Evolutionary conservation across 192 early-diverging fungal species (phyloP).

Genomic region (Coemansia sp.): DNA sequence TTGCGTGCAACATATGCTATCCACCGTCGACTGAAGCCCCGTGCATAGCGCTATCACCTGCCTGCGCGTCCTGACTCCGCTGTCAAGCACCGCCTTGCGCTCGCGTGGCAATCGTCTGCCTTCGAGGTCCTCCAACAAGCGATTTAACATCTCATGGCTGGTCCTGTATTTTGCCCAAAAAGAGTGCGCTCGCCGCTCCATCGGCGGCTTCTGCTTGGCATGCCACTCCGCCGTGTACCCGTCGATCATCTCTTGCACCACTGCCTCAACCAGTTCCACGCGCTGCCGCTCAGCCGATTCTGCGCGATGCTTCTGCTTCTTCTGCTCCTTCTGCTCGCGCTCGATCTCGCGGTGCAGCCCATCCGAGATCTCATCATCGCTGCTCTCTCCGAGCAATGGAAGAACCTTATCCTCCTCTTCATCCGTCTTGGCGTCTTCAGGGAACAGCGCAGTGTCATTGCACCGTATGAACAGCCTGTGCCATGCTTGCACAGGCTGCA

Average conservation of each 20-base stretch:
- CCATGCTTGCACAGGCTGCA: slow-evolving; percentile 8
- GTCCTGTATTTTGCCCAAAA: slow-evolving; percentile 22
- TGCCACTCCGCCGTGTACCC: slow-evolving; percentile 25
- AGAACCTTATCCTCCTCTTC: slow-evolving; percentile 23
- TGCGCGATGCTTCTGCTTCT: background rate
- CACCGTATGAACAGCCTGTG: slow-evolving; percentile 4
- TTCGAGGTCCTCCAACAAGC: slow-evolving; percentile 7
- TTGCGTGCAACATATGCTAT: slow-evolving; percentile 14
- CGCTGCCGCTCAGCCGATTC: slow-evolving; percentile 5
- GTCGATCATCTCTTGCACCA: slow-evolving; percentile 13
- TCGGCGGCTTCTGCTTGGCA: background rate
- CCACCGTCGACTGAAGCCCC: slow-evolving; percentile 14
- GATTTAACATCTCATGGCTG: background rate
- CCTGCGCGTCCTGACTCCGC: slow-evolving; percentile 10
- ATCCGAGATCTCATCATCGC: slow-evolving; percentile 23
- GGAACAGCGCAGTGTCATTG: background rate
- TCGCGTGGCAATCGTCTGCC: slow-evolving; percentile 20
- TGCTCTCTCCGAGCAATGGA: slow-evolving; percentile 52
- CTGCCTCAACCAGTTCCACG: slow-evolving; percentile 2
- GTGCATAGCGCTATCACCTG: slow-evolving; percentile 12
- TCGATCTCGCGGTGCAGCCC: slow-evolving; percentile 24
- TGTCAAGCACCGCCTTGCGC: slow-evolving; percentile 15
- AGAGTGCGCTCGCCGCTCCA: slow-evolving; percentile 2
- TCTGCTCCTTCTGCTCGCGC: slow-evolving; percentile 8
- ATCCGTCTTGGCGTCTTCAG: background rate